Evolutionary conservation across 257 asterid genomes (phyloP).

Genomic region (Capsicum baccatum): DNA sequence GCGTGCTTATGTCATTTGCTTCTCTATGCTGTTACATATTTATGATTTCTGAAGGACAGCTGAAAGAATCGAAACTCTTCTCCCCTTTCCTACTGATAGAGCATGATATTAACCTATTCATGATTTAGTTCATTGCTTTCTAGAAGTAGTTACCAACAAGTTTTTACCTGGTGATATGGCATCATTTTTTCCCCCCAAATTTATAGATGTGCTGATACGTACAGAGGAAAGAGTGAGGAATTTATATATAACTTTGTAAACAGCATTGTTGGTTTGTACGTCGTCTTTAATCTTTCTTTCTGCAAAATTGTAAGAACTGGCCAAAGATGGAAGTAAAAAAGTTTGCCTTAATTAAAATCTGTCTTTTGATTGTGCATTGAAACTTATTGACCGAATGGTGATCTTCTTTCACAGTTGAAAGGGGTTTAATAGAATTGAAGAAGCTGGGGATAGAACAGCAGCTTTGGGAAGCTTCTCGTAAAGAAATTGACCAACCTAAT

Average conservation of each 20-base stretch:
- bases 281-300: neutral
- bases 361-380: neutral
- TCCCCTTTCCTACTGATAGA: neutral
- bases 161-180: neutral
- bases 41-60: neutral
- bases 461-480: constrained; percentile 96
- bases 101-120: neutral
- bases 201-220: neutral
- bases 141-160: neutral
- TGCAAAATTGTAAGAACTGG: neutral
- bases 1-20: neutral
- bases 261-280: neutral
- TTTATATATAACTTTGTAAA: neutral
- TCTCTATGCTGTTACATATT: constrained; percentile 2
- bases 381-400: neutral
- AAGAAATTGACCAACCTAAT: constrained; percentile 60
- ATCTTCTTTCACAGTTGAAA: constrained; percentile 61
- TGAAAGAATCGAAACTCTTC: neutral
- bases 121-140: neutral
- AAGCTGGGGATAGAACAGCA: constrained; percentile 80
- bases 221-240: neutral
- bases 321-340: no score
- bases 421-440: constrained; percentile 79
- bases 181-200: neutral
- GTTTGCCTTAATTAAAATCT: no score